Percentiles rank a stretch among this genome's conserved stretches.
These are phyloP conservation scores for Mortierella hygrophila DNA, from an alignment of 192 early-diverging fungal genomes.

Conservation along the genomic window DNA sequence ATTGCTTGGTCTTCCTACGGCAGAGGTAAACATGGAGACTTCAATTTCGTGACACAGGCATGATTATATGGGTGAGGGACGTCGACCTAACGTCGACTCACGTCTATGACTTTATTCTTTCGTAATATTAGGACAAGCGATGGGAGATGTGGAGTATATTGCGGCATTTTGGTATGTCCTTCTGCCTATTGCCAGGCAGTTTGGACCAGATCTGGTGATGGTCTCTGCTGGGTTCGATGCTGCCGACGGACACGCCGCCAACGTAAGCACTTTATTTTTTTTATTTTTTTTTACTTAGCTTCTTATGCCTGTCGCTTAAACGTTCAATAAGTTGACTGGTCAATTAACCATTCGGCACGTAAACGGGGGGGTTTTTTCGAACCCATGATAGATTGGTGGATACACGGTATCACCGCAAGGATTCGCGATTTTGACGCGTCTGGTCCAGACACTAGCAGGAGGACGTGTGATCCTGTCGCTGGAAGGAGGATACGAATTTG, in stretches of 20 bases:
- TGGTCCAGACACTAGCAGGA: slow-evolving; percentile 71
- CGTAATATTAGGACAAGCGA: slow-evolving; percentile 51
- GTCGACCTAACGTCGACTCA: too few species aligned
- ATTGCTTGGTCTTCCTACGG: slow-evolving; percentile 59
- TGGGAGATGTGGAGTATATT: slow-evolving; percentile 81
- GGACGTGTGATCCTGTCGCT: slow-evolving; percentile 76
- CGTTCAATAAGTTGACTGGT: neutral
- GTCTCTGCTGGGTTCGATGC: slow-evolving; percentile 87
- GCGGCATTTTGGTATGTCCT: slow-evolving; percentile 76
- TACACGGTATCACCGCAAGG: slow-evolving; percentile 76
- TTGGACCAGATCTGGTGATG: slow-evolving; percentile 77
- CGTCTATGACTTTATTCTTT: neutral
- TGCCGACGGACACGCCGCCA: slow-evolving; percentile 71
- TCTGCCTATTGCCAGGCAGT: slow-evolving; percentile 79
- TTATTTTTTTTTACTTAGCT: neutral
- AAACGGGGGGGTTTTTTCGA: too few species aligned
- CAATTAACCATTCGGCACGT: neutral
- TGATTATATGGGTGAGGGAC: neutral
- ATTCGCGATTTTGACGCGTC: slow-evolving; percentile 75
- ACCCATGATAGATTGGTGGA: slow-evolving; percentile 65
- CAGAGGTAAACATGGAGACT: slow-evolving; percentile 55
- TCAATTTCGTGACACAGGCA: too few species aligned
- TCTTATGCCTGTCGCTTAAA: too few species aligned
- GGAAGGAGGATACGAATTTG: slow-evolving; percentile 71
- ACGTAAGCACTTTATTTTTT: slow-evolving; percentile 47